Evolutionary conservation across 2,329 filamentous ascomycete species (phyloP).

Genomic region (Trichophaea hybrida): DNA sequence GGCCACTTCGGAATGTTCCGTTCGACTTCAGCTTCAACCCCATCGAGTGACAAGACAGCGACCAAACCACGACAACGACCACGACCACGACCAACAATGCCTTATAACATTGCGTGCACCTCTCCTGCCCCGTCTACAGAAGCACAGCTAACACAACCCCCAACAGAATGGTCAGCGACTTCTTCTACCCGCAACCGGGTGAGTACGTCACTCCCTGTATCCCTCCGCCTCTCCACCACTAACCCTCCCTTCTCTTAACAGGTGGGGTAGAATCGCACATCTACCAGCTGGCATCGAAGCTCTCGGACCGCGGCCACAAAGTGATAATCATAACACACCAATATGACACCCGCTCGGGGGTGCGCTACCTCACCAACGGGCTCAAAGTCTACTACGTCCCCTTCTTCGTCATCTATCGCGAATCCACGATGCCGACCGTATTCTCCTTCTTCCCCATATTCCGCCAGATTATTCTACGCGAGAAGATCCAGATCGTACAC

Average conservation of each 20-base stretch:
- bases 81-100: slow-evolving; percentile 35
- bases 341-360: slow-evolving; percentile 76
- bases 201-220: background rate
- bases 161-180: slow-evolving; percentile 83
- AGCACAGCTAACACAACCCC: slow-evolving; percentile 10
- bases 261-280: slow-evolving; percentile 93
- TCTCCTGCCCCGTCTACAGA: background rate
- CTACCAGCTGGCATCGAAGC: slow-evolving; percentile 91
- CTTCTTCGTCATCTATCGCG: slow-evolving; percentile 89
- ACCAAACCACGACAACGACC: background rate
- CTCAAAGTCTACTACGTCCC: slow-evolving; percentile 97
- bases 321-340: slow-evolving; percentile 96
- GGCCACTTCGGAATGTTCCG: too few relatives aligned
- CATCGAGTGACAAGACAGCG: background rate
- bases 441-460: slow-evolving; percentile 99
- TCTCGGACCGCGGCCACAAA: slow-evolving; percentile 94
- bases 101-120: slow-evolving; percentile 55
- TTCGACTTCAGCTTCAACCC: too few relatives aligned
- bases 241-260: slow-evolving; percentile 1
- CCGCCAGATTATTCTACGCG: slow-evolving; percentile 84
- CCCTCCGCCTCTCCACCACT: background rate
- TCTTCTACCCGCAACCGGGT: slow-evolving; percentile 92
- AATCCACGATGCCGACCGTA: slow-evolving; percentile 85
- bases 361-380: slow-evolving; percentile 92
- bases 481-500: slow-evolving; percentile 92